These are phyloP conservation scores for Pascua sp. DNA, from an alignment of 1,284 basidiomycete genomes.

Conservation along the genomic window DNA sequence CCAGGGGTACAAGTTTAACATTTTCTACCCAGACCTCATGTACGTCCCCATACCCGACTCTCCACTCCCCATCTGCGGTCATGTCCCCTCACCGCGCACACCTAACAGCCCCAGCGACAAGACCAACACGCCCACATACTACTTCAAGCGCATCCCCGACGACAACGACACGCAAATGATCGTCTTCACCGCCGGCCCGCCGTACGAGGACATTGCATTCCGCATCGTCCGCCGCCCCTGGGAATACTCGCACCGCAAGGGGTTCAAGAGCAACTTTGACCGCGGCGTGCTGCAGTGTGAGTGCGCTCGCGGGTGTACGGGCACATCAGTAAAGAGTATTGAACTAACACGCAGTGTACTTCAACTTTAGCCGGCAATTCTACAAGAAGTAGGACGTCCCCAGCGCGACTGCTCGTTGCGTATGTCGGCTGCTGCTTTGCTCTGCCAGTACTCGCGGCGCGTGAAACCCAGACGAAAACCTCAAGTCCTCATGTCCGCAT, in stretches of 20 bases:
- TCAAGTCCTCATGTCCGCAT: too few relatives aligned
- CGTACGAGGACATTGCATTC: constrained; percentile 99
- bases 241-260: constrained; percentile 82
- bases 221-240: constrained; percentile 95
- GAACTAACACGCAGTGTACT: constrained; percentile 37
- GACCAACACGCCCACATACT: constrained; percentile 90
- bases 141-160: constrained; percentile 82
- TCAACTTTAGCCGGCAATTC: constrained; percentile 46
- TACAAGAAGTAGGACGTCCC: constrained; percentile 23
- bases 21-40: constrained; percentile 51
- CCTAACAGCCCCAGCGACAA: constrained; percentile 62
- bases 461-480: too few relatives aligned
- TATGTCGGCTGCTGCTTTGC: too few relatives aligned
- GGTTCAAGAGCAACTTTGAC: constrained; percentile 58
- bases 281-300: constrained; percentile 54
- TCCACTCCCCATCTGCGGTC: too few relatives aligned
- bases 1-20: constrained; percentile 88
- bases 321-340: too few relatives aligned
- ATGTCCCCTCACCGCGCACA: too few relatives aligned
- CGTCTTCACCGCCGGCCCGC: constrained; percentile 93
- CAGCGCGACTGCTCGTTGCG: neutral
- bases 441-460: too few relatives aligned
- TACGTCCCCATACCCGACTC: constrained; percentile 17
- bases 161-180: constrained; percentile 93
- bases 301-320: constrained; percentile 2